Conservation (phyloP, 345 rosid genomes). For the Murraya koenigii region DNA sequence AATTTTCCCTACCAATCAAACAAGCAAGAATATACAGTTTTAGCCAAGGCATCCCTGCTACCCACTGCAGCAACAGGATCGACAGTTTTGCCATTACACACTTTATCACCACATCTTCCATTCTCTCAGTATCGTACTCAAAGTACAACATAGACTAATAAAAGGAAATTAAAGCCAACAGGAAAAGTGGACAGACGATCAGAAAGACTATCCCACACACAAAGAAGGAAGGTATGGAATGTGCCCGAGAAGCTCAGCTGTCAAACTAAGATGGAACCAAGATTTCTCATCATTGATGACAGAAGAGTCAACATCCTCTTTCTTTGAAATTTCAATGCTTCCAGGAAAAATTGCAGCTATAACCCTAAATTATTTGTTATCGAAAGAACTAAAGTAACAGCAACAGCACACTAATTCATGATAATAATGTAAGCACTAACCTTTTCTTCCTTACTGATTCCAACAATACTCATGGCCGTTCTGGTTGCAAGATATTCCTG, state of each 20-base stretch:
- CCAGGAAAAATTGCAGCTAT: constrained; percentile 82
- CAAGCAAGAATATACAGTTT: not conserved
- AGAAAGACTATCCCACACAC: constrained; percentile 15
- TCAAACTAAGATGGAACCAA: constrained; percentile 69
- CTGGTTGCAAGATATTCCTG: constrained; percentile 97
- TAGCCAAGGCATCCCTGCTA: constrained; percentile 44
- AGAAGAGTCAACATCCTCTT: constrained; percentile 84
- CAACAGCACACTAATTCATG: constrained; percentile 11
- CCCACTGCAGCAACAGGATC: constrained; percentile 78
- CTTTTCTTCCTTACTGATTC: constrained; percentile 97
- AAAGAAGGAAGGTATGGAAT: constrained; percentile 17
- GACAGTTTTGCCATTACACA: constrained; percentile 98
- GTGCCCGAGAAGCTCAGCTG: constrained; percentile 91
- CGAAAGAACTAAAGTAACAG: constrained; percentile 17
- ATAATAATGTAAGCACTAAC: constrained; percentile 39
- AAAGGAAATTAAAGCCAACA: constrained; percentile 18
- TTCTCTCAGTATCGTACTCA: constrained; percentile 80
- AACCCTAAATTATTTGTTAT: constrained; percentile 37
- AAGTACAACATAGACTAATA: constrained; percentile 15
- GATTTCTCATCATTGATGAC: constrained; percentile 87
- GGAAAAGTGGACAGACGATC: constrained; percentile 11
- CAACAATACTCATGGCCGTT: constrained; percentile 95
- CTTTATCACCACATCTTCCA: constrained; percentile 91
- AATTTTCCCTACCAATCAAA: not conserved
- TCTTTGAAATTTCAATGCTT: constrained; percentile 85